Evolutionary conservation across 1,139 yeast genomes (phyloP), one percentile per base, ranked within the genome.

Genomic region (Chernovozyma aurita): DNA sequence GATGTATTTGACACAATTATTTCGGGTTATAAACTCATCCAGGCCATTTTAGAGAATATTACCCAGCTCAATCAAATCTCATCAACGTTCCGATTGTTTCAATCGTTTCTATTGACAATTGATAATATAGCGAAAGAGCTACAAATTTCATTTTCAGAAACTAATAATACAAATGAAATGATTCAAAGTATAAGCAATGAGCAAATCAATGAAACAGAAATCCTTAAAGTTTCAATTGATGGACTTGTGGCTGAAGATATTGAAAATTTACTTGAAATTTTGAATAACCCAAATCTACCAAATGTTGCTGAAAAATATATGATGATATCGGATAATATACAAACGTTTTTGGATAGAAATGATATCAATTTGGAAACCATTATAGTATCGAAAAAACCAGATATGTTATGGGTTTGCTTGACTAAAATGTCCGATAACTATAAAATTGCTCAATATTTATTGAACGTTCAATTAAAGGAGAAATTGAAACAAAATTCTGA

Each of bases 261-360:
- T 4, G 48, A 38, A n/a, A 38, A 37, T 7, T 18, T 58, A 13
- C 32, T 57, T 33, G 49, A 37, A 4, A 15, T 52, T 2, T 57
- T 75, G 75, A 50, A 47, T 24, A 42, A 39, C 18, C 31, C 30
- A 3, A 28, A 28, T 9, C 41, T 61, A 3, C 64, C 66, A 0
- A 46, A 52, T 3, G 48, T 54, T 1, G 51, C 68, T 0, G 74
- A 69, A 33, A 56, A 61, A 33, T 59, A 59, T 33, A 54, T 72
- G 58, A 46, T 57, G 39, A 70, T 70, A 3, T 62, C 70, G 0
- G 76, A 74, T 32, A 64, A 67, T 34, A 49, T 72, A 18, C 71
- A 75, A 41, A 59, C 64, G 2, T 52, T 63, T 24, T 39, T 73
- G n/a, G 75, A 70, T 31, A 53, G 73, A 34, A 49, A 55, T 31